These are phyloP conservation scores for Leptomonas pyrrhocoris DNA, from an alignment of 208 protist species.

Conservation along the genomic window DNA sequence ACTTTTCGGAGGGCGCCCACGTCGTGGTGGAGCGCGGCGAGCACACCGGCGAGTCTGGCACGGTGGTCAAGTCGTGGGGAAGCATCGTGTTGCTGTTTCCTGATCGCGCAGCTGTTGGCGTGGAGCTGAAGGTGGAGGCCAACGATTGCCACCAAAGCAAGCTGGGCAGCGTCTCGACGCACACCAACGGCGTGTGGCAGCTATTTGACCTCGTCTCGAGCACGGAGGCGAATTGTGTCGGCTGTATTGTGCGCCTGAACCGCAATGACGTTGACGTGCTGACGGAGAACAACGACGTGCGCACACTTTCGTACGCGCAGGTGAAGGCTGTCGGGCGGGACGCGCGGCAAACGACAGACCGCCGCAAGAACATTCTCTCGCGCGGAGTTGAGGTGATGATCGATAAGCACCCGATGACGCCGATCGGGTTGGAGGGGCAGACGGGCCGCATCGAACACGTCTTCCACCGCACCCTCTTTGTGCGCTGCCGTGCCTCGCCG, in stretches of 20 bases:
- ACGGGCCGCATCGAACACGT: conserved; percentile 86
- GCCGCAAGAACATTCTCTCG: conserved; percentile 71
- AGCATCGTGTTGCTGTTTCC: conserved; percentile 82
- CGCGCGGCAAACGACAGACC: conserved; percentile 68
- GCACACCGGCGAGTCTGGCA: conserved; percentile 84
- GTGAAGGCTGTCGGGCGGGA: conserved; percentile 61
- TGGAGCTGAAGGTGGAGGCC: conserved; percentile 75
- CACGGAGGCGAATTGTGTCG: conserved; percentile 64
- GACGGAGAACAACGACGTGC: conserved; percentile 81
- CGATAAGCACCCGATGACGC: conserved; percentile 56
- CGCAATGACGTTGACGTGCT: conserved; percentile 77
- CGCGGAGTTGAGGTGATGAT: conserved; percentile 83
- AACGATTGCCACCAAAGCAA: conserved; percentile 90
- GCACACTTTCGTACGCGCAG: conserved; percentile 68
- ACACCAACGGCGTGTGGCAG: conserved; percentile 68
- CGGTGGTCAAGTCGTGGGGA: conserved; percentile 78
- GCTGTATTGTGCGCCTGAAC: conserved; percentile 76
- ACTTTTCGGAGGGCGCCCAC: conserved; percentile 86
- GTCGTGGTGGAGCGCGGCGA: conserved; percentile 83
- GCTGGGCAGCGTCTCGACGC: conserved; percentile 64
- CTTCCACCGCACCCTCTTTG: conserved; percentile 84
- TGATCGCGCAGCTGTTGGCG: conserved; percentile 55
- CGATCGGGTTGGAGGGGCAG: conserved; percentile 68
- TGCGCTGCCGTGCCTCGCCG: conserved; percentile 62
- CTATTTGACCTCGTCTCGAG: conserved; percentile 88